Percentiles rank a stretch among this genome's conserved stretches.
These are phyloP conservation scores for Pythium grandisporangium DNA, from an alignment of 352 stramenopile species.

Conservation along the genomic window DNA sequence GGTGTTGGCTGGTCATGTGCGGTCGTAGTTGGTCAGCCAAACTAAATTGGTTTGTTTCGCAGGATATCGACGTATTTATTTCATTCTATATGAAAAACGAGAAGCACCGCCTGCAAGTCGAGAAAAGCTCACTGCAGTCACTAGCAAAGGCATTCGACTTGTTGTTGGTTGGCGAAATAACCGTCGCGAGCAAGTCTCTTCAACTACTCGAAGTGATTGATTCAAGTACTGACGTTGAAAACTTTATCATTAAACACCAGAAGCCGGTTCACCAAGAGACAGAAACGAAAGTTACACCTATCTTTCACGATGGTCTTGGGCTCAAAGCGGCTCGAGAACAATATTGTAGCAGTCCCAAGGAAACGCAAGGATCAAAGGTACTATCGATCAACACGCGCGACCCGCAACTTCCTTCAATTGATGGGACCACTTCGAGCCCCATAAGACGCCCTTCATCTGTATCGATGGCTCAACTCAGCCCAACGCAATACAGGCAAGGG, in stretches of 20 bases:
- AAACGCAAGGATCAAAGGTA: too few species aligned
- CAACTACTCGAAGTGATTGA: slow-evolving; percentile 42
- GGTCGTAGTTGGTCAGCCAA: neutral
- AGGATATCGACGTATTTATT: slow-evolving; percentile 73
- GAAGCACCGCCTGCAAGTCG: slow-evolving; percentile 73
- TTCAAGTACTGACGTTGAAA: slow-evolving; percentile 35
- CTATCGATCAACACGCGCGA: too few species aligned
- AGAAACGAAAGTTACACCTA: slow-evolving; percentile 33
- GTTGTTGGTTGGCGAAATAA: slow-evolving; percentile 26
- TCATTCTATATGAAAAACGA: slow-evolving; percentile 83
- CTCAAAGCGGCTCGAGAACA: slow-evolving; percentile 48
- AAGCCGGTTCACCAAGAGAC: slow-evolving; percentile 36
- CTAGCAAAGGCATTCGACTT: slow-evolving; percentile 65
- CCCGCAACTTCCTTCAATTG: too few species aligned
- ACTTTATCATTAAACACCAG: slow-evolving; percentile 50
- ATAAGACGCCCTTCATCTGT: too few species aligned
- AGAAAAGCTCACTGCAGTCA: slow-evolving; percentile 68
- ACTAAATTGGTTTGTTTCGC: neutral
- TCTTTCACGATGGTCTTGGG: slow-evolving; percentile 32
- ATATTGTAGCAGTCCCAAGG: slow-evolving; percentile 32
- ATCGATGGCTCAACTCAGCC: too few species aligned
- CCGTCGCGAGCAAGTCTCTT: slow-evolving; percentile 25
- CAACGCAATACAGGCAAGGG: too few species aligned
- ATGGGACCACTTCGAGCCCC: too few species aligned
- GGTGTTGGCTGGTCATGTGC: neutral